Evolutionary conservation across 164 flowering plant genomes (phyloP), one percentile per base, ranked within the genome.

Genomic region (Cinnamomum micranthum): DNA sequence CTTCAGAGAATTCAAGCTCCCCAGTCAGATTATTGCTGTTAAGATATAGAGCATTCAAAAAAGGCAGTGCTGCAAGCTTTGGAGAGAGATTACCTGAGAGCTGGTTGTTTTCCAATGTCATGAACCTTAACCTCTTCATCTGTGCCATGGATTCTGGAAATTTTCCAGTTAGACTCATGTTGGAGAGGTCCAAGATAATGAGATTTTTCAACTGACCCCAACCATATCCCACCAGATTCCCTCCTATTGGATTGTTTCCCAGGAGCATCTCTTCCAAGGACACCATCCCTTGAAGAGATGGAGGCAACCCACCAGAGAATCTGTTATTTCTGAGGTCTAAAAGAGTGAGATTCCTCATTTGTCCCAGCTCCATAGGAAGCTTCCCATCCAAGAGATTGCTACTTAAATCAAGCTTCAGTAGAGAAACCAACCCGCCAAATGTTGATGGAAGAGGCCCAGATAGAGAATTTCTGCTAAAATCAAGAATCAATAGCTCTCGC

Each of bases 331-430:
- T 85, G 15, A 93, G 80, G 74, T 95, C 98, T 82, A 95, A 78
- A 25, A 95, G 84, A 35, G 97, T 95, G 72, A 95, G 76, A 76
- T 85, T 88, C 85, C 82, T 90, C 60, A 95, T 41, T 23, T 77
- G 73, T 3, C 83, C 87, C 55, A 91, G 70, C 58, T 85, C 91
- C n/a, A 2, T 27, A 24, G 92, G 90, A 24, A 94, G 76, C 69
- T 65, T 73, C 19, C 97, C 97, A n/a, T 77, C 78, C 63, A 95
- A 70, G 10, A 64, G 65, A 73, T 95, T 95, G 84, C 86, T 76
- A 82, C 98, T 91, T 71, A 95, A 75, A 76, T 95, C 98, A 79
- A 95, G 89, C 87, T 95, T 95, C 60, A 95, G 75, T 2, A 95
- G 84, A 65, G 97, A 89, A 63, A 68, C 73, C 82, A 94, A 71